A percentile compares a stretch with the other conserved stretches of the same genome.
Evolutionary conservation across 352 stramenopile genomes (phyloP).

Genomic region (Hyaloperonospora arabidopsidis): DNA sequence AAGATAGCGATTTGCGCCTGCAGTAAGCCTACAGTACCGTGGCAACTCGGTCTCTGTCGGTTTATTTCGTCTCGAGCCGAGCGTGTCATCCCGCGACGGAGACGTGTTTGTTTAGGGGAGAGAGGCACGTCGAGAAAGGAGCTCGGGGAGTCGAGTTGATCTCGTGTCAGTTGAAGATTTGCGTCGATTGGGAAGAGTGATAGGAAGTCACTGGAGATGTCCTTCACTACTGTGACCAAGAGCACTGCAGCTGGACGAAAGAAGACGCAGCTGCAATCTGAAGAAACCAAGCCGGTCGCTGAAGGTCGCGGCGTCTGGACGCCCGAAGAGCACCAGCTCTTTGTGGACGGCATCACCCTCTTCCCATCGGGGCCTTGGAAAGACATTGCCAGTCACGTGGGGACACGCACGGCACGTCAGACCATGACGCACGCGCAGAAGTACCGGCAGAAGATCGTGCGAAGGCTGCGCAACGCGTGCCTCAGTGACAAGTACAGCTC

Average conservation of each 20-base stretch:
- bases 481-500: conserved; percentile 59
- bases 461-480: conserved; percentile 58
- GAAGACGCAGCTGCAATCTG: conserved; percentile 24
- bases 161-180: conserved; percentile 59
- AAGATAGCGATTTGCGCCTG: too few species aligned
- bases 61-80: conserved; percentile 18
- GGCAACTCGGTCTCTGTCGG: not conserved
- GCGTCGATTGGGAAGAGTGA: conserved; percentile 25
- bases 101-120: conserved; percentile 17
- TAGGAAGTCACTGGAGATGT: conserved; percentile 16
- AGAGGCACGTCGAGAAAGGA: conserved; percentile 2
- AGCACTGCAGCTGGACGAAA: conserved; percentile 17
- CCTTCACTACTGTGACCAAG: conserved; percentile 30
- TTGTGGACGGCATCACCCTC: conserved; percentile 71
- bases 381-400: conserved; percentile 65
- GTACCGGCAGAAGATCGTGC: conserved; percentile 78
- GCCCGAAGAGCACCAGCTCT: conserved; percentile 62
- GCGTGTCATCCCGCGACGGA: conserved; percentile 20
- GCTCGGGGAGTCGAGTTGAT: conserved; percentile 6
- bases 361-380: conserved; percentile 72
- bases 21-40: too few species aligned
- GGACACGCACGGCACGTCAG: conserved; percentile 61
- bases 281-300: conserved; percentile 29
- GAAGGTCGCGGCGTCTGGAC: conserved; percentile 68
- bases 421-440: conserved; percentile 82